Evolutionary conservation across 1,284 basidiomycete genomes (phyloP), one percentile per base, ranked within the genome.

Genomic region (Sporisorium reilianum): DNA sequence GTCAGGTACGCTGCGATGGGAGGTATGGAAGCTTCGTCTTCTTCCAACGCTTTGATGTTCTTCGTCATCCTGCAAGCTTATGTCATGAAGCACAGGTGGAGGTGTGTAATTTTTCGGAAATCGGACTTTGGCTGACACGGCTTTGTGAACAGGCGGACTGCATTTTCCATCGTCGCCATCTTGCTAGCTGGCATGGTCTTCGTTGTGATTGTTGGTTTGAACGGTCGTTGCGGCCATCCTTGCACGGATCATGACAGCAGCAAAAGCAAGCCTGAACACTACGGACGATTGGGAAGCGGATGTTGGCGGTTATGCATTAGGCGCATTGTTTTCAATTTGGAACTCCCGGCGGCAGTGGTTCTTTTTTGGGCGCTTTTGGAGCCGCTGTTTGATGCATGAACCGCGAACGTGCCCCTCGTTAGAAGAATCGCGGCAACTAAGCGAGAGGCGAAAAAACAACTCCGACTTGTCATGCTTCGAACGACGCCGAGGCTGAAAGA

Each of bases 351-450:
- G 30, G 6, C 10, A 30, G 7, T 26, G 30, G 18, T 48, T 48
- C 26, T 48, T 18, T n/a, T 28, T 30, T 48, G 5, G 46, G 48
- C 49, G 49, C 34, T 22, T 34, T 23, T 26, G 23, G 34, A 51
- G 49, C 49, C 34, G 49, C 49, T 16, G 8, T 36, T 11, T 36
- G 10, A 22, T 51, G 49, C 34, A 51, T 34, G 16, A 38, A 23
- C 30, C 7, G 7, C 14, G 34, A 51, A 51, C 49, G 49, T 51
- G 49, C 49, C 49, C n/a, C n/a, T 34, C 20, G 7, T 38, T 25
- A 11, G 49, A 51, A 51, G 34, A 23, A 36, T 34, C 9, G 7
- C 6, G 16, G 20, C 49, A 20, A 2, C 32, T 51, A 51, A 51
- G 49, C 49, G 49, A 51, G 30, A 10, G 6, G 3, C 4, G 10